A percentile compares a stretch with the other conserved stretches of the same genome.
These are phyloP conservation scores for Mortierella polycephala DNA, from an alignment of 371 early-diverging fungal genomes.

Conservation along the genomic window DNA sequence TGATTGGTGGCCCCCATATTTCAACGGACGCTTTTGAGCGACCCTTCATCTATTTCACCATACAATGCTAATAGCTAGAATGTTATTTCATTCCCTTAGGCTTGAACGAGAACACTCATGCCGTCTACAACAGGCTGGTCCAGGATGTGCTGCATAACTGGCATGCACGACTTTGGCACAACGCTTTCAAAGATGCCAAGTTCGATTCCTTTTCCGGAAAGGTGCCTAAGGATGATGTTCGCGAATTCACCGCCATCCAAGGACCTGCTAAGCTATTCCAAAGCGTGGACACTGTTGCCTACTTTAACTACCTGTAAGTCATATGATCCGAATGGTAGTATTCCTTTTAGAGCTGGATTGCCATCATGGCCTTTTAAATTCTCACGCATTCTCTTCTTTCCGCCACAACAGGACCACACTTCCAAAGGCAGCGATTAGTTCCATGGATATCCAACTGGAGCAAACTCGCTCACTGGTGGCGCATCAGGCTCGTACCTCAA, in stretches of 20 bases:
- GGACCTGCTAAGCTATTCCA: slow-evolving; percentile 69
- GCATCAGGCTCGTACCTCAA: slow-evolving; percentile 46
- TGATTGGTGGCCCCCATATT: not conserved
- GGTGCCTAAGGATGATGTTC: slow-evolving; percentile 45
- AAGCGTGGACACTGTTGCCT: slow-evolving; percentile 65
- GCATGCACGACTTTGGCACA: slow-evolving; percentile 60
- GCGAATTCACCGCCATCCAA: slow-evolving; percentile 55
- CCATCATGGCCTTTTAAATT: not conserved
- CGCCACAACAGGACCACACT: slow-evolving; percentile 37
- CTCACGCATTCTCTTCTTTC: slow-evolving; percentile 22
- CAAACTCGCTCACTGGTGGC: slow-evolving; percentile 46
- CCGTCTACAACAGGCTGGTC: slow-evolving; percentile 44
- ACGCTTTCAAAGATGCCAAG: slow-evolving; percentile 50
- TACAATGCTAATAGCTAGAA: not conserved
- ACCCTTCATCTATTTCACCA: not conserved
- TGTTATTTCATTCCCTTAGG: slow-evolving; percentile 9
- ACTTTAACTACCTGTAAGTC: slow-evolving; percentile 67
- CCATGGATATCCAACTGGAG: slow-evolving; percentile 49
- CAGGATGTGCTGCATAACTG: slow-evolving; percentile 59
- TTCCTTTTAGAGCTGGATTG: slow-evolving; percentile 5
- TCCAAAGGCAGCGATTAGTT: slow-evolving; percentile 48
- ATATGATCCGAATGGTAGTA: not conserved
- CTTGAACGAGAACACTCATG: slow-evolving; percentile 35
- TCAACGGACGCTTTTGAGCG: not conserved
- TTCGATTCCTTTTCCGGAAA: slow-evolving; percentile 48